These are phyloP conservation scores for Macrophomina pseudophaseolina DNA, from an alignment of 2,329 filamentous ascomycete genomes.

Conservation along the genomic window DNA sequence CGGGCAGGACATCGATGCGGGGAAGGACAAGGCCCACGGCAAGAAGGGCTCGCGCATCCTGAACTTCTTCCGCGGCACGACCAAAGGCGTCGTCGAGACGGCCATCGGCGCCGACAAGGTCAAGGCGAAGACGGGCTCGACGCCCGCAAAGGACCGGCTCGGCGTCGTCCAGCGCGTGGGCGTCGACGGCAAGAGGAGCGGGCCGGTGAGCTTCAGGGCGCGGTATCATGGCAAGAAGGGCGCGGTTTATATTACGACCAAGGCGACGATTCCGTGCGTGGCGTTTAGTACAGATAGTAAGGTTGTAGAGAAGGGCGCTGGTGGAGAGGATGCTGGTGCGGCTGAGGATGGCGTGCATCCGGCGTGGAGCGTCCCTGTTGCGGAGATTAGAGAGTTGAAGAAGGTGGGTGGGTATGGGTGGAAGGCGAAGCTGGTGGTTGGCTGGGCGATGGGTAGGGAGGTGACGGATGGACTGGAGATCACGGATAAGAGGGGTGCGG, in stretches of 20 bases:
- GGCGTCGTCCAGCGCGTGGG: slow-evolving; percentile 67
- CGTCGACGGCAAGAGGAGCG: slow-evolving; percentile 55
- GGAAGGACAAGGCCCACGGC: slow-evolving; percentile 50
- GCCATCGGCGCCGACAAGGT: slow-evolving; percentile 73
- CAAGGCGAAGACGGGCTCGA: slow-evolving; percentile 66
- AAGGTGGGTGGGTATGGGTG: slow-evolving; percentile 83
- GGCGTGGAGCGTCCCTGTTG: slow-evolving; percentile 71
- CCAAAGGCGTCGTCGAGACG: slow-evolving; percentile 74
- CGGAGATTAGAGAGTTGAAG: slow-evolving; percentile 73
- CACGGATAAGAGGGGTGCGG: slow-evolving; percentile 58
- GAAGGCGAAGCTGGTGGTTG: slow-evolving; percentile 83
- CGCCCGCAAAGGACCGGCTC: slow-evolving; percentile 70
- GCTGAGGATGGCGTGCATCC: slow-evolving; percentile 62
- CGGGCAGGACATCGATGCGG: slow-evolving; percentile 58
- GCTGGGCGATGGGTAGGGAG: slow-evolving; percentile 75
- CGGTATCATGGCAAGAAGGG: slow-evolving; percentile 74
- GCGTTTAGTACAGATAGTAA: slow-evolving; percentile 63
- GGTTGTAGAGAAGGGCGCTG: slow-evolving; percentile 52
- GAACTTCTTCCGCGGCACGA: slow-evolving; percentile 69
- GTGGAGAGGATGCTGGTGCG: slow-evolving; percentile 54
- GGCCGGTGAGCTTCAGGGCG: slow-evolving; percentile 78
- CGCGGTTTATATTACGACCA: slow-evolving; percentile 71
- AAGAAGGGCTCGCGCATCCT: slow-evolving; percentile 60
- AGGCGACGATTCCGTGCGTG: slow-evolving; percentile 70
- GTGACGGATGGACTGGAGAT: slow-evolving; percentile 78